phyloP scores from a whole-genome alignment of 345 rosid genomes.

The Camelina laxa region DNA sequence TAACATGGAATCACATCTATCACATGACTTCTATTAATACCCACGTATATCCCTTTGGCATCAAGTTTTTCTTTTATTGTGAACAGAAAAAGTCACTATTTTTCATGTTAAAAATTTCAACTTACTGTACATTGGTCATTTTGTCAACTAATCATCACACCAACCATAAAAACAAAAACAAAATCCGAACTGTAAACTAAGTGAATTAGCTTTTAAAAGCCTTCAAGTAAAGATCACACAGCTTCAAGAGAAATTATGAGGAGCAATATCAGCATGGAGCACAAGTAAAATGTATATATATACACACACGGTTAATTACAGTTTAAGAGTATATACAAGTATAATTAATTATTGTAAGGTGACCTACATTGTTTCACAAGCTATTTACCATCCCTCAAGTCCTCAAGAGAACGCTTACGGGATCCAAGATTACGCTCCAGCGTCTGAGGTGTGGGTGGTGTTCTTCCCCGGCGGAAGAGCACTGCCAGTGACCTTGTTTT shows the following conservation, averaged over 20 bases:
- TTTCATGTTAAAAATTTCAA: background rate
- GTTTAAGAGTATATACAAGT: slow-evolving; percentile 18
- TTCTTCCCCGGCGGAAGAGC: slow-evolving; percentile 82
- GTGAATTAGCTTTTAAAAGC: background rate
- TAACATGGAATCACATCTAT: slow-evolving; percentile 42
- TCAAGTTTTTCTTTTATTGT: background rate
- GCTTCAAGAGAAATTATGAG: background rate
- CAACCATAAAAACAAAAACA: background rate
- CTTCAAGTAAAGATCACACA: background rate
- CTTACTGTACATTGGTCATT: background rate
- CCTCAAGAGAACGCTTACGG: slow-evolving; percentile 90
- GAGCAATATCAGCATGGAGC: background rate
- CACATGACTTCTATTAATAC: slow-evolving; percentile 43
- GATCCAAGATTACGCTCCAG: slow-evolving; percentile 86
- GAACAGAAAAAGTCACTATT: background rate
- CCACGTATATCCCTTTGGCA: slow-evolving; percentile 27
- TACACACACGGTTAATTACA: slow-evolving; percentile 16
- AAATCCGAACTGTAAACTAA: background rate
- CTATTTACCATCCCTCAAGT: slow-evolving; percentile 53
- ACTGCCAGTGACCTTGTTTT: slow-evolving; percentile 86
- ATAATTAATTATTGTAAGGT: background rate
- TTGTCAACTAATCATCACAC: background rate
- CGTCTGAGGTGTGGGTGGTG: slow-evolving; percentile 84
- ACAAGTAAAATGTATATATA: slow-evolving; percentile 12
- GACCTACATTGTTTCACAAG: slow-evolving; percentile 13